Evolutionary conservation across 331 rosid species (phyloP), one percentile per base, ranked within the genome.

Genomic region (Prunus yedoensis): DNA sequence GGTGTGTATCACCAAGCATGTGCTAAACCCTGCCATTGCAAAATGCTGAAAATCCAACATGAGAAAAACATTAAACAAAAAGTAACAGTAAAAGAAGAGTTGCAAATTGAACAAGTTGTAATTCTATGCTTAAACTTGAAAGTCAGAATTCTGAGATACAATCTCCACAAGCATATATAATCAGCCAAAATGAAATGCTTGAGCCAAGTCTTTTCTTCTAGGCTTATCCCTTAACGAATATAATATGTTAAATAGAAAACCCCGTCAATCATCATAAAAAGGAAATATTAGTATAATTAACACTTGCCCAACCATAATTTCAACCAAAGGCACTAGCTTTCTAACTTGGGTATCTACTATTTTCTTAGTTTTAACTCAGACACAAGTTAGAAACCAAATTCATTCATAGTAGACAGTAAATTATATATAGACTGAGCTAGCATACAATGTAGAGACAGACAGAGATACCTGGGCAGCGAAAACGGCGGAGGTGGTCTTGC

Each of bases 401-500:
- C 21, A 46, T 21, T 21, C 38, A 68, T 17, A 15, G 59, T 15
- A 16, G 9, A n/a, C 3, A 11, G 58, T 32, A 68, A 3, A 28
- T 45, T 30, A 47, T 23, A 46, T 25, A 53, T 3, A 21, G 63
- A 2, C 15, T 23, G 23, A 15, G 28, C 25, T 32, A 60, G 41
- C 8, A 23, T 10, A 8, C 25, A 65, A 56, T 45, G 58, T 32
- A 64, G 32, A 70, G 54, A 17, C 45, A 30, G 17, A 28, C 15
- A 3, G n/a, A 30, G 53, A 43, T 27, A 93, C 98, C 95, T 91
- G 94, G 54, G 98, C 98, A 35, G 97, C 95, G 80, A 91, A 90
- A 71, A 94, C 78, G 54, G 98, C 96, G 3, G 98, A 87, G n/a
- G 95, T 83, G 68, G 98, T 94, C 84, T 94, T 94, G 35, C 97